Base-by-base conservation (phyloP, 805 yeast species). In the Komagataella kurtzmanii region DNA sequence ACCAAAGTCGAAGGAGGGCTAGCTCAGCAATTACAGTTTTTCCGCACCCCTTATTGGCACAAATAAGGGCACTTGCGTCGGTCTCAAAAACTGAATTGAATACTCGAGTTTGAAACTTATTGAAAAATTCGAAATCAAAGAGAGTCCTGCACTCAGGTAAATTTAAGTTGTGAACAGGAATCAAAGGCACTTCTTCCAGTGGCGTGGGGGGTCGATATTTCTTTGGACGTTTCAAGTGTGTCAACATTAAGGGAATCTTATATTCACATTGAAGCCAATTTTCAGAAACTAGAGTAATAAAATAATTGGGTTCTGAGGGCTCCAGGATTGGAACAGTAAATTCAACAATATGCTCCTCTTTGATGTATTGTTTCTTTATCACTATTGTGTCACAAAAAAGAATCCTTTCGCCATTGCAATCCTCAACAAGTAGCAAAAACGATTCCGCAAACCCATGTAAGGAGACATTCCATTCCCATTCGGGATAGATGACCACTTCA, bases 181-280 rank as follows among this genome's bases (percentile, higher is more conserved):
- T 67, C 6, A 73, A 69, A 46, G 76, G 77, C 24, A 75, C 59
- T 24, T 75, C 81, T n/a, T 77, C 58, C 19, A 85, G 59, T 30
- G 75, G 76, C 0, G 88, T 81, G 43, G 79, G 80, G 0, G 83
- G 73, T 1, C 87, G 79, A 53, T 83, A 78, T 56, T 76, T 76
- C 59, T 77, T 75, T 5, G 96, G 96, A 3, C 80, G 50, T 40
- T 66, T 69, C 51, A 85, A 56, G 19, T 68, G 61, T 36, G 71
- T 67, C 54, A 88, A 66, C 52, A 79, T 64, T 1, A 88, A 70
- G 0, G 96, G 87, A 1, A 76, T 61, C 54, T 76, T 77, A 55
- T 74, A 70, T 52, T 78, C 86, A 53, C 88, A 79, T 55, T 87
- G 90, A 3, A 89, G 66, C 99, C 98, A 93, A 54, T 74, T 79